These are phyloP conservation scores for Cucumis sativus DNA, from an alignment of 306 rosid genomes.

Conservation along the genomic window DNA sequence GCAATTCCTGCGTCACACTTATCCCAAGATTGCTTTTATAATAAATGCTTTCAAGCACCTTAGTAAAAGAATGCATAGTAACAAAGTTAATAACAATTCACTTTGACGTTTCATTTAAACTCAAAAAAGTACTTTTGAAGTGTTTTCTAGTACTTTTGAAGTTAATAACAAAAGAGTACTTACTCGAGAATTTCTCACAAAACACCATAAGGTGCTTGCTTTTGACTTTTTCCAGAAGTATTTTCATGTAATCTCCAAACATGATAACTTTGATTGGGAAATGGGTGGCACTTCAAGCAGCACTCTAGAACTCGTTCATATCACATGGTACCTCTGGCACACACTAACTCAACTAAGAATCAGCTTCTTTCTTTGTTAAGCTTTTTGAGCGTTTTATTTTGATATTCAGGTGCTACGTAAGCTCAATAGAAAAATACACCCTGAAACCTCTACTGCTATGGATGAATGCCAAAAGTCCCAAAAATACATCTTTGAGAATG, in stretches of 20 bases:
- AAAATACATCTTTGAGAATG: constrained; percentile 24
- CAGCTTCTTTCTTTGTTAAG: neutral
- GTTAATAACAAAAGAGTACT: too few relatives aligned
- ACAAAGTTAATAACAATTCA: neutral
- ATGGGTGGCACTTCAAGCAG: neutral
- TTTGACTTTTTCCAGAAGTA: neutral
- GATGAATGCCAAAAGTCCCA: constrained; percentile 20
- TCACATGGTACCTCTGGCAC: neutral
- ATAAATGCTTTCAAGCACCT: neutral
- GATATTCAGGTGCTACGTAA: constrained; percentile 51
- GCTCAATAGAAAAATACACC: constrained; percentile 63
- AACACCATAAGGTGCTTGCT: neutral
- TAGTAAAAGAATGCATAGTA: neutral
- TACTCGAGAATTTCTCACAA: neutral
- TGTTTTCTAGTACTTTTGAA: neutral
- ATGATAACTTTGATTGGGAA: neutral
- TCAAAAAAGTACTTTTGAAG: neutral
- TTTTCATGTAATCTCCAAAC: neutral
- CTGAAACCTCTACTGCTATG: constrained; percentile 34
- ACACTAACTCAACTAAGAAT: neutral
- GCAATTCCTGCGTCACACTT: neutral
- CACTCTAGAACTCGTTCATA: neutral
- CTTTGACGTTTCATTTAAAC: neutral
- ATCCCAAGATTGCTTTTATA: neutral
- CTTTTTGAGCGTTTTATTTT: constrained; percentile 13